These are phyloP conservation scores for Hysterium pulicare DNA, from an alignment of 2,329 filamentous ascomycete genomes.

Conservation along the genomic window DNA sequence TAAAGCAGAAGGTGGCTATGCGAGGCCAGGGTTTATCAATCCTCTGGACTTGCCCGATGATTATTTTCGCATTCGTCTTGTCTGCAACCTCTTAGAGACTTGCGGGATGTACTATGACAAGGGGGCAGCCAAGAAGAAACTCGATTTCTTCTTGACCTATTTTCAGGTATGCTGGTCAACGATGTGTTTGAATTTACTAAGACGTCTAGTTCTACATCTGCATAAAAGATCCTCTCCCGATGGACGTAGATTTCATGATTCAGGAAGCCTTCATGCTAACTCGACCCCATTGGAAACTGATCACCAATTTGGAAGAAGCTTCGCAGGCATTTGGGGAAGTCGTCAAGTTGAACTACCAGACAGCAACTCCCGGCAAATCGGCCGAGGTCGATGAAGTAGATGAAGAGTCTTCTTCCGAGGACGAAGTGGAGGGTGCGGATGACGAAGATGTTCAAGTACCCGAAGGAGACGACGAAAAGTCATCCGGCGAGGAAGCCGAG, in stretches of 20 bases:
- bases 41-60: constrained; percentile 86
- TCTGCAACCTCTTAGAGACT: constrained; percentile 86
- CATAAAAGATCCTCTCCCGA: constrained; percentile 82
- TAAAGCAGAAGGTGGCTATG: constrained; percentile 65
- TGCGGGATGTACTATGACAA: constrained; percentile 96
- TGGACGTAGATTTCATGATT: constrained; percentile 96
- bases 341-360: constrained; percentile 86
- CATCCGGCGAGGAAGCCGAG: constrained; percentile 54
- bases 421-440: constrained; percentile 56
- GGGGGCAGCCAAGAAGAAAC: constrained; percentile 89
- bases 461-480: constrained; percentile 54
- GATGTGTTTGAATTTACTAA: constrained; percentile 8
- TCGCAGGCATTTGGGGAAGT: constrained; percentile 78
- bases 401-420: constrained; percentile 71
- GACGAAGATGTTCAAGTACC: constrained; percentile 39
- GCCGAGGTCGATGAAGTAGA: constrained; percentile 66
- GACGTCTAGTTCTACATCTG: constrained; percentile 75
- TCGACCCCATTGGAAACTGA: constrained; percentile 89
- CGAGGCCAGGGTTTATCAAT: constrained; percentile 72
- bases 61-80: constrained; percentile 89
- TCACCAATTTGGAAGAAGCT: constrained; percentile 77
- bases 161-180: constrained; percentile 61
- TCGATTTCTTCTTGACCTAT: constrained; percentile 95
- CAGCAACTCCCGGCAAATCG: constrained; percentile 65
- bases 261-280: constrained; percentile 86